Conservation (phyloP, 2,329 filamentous ascomycete genomes). For the Colletotrichum navitas region DNA sequence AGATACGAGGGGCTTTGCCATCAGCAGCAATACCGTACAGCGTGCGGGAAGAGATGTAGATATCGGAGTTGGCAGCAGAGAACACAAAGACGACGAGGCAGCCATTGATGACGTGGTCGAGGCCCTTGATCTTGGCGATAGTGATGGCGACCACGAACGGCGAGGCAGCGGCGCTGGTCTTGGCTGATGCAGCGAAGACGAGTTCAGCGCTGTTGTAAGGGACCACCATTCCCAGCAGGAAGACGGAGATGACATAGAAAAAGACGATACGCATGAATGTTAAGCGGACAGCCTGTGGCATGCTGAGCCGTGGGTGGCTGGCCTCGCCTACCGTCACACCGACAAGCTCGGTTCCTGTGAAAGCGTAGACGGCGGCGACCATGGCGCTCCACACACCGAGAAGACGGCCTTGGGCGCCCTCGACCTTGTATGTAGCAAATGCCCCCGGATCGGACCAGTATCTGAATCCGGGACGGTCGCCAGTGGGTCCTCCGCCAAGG, state of each 20-base stretch:
- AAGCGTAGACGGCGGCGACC: constrained; percentile 56
- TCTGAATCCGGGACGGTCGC: constrained; percentile 55
- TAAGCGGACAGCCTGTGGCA: constrained; percentile 75
- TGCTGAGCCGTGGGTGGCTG: constrained; percentile 75
- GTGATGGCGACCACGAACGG: constrained; percentile 34
- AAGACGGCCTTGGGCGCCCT: constrained; percentile 53
- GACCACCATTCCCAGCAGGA: constrained; percentile 76
- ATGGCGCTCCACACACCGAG: constrained; percentile 56
- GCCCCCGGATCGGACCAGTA: constrained; percentile 60
- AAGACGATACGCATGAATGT: constrained; percentile 78
- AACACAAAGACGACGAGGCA: constrained; percentile 34
- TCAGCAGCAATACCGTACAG: constrained; percentile 56
- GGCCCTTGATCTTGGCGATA: constrained; percentile 29
- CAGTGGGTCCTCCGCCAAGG: constrained; percentile 55
- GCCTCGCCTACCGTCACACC: constrained; percentile 78
- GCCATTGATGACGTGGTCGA: constrained; percentile 36
- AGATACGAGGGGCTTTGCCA: constrained; percentile 54
- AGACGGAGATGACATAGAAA: constrained; percentile 76
- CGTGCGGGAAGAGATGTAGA: constrained; percentile 56
- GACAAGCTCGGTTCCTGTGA: constrained; percentile 72
- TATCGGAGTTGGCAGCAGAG: constrained; percentile 29
- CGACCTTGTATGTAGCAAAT: constrained; percentile 53
- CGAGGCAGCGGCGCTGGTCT: constrained; percentile 48
- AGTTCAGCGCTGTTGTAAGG: constrained; percentile 66
- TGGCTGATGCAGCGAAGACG: constrained; percentile 56